Conservation (phyloP, 2,329 filamentous ascomycete genomes). For the Cordyceps farinosa region DNA sequence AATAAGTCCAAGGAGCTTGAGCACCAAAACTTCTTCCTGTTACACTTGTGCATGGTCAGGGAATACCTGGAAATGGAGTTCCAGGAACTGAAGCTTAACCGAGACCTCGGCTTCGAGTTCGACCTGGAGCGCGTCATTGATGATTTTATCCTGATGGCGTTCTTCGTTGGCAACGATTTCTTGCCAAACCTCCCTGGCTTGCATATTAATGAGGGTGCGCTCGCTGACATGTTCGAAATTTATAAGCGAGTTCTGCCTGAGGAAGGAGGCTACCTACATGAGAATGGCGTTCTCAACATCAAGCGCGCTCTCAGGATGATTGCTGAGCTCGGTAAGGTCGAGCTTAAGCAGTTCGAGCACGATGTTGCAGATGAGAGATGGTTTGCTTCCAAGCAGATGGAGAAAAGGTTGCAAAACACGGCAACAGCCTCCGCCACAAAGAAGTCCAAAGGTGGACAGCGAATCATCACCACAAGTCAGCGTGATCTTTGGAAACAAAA, state of each 20-base stretch:
- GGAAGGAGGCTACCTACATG: slow-evolving; percentile 93
- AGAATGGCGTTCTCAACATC: slow-evolving; percentile 88
- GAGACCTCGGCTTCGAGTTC: slow-evolving; percentile 70
- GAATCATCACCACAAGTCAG: slow-evolving; percentile 75
- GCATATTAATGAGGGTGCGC: slow-evolving; percentile 96
- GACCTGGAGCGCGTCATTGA: slow-evolving; percentile 97
- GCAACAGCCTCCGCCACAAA: slow-evolving; percentile 51
- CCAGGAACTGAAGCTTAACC: slow-evolving; percentile 78
- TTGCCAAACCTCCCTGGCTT: slow-evolving; percentile 92
- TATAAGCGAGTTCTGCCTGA: slow-evolving; percentile 89
- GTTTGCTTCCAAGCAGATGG: slow-evolving; percentile 82
- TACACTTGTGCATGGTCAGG: slow-evolving; percentile 95
- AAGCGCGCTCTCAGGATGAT: slow-evolving; percentile 72
- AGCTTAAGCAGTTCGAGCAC: slow-evolving; percentile 87
- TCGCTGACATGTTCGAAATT: slow-evolving; percentile 95
- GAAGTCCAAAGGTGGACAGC: slow-evolving; percentile 51
- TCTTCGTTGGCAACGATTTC: slow-evolving; percentile 99
- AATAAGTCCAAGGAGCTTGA: slow-evolving; percentile 93
- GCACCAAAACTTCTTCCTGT: slow-evolving; percentile 96
- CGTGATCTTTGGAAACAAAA: slow-evolving; percentile 75
- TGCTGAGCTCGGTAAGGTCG: slow-evolving; percentile 80
- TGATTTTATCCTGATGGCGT: slow-evolving; percentile 99
- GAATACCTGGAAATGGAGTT: slow-evolving; percentile 98
- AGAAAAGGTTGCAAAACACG: slow-evolving; percentile 58
- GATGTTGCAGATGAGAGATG: slow-evolving; percentile 87